Evolutionary conservation across 768 basidiomycete genomes (phyloP).

Genomic region (Serendipita sp.): DNA sequence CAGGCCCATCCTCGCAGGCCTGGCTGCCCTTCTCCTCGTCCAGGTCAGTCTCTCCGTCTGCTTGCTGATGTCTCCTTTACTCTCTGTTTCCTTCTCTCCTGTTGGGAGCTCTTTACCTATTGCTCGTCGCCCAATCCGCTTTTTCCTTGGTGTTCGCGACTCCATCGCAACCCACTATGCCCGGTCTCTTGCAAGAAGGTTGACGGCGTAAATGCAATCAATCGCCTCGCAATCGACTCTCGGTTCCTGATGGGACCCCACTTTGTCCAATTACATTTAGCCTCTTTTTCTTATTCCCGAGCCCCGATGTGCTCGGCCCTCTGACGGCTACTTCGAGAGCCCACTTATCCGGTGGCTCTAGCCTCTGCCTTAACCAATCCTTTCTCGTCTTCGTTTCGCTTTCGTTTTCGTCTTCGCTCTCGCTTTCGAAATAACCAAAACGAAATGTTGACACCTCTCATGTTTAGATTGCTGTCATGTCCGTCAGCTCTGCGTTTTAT

Average conservation of each 20-base stretch:
- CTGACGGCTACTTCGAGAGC: not conserved
- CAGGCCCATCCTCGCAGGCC: slow-evolving; percentile 32
- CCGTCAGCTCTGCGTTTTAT: slow-evolving; percentile 61
- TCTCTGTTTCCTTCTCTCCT: not conserved
- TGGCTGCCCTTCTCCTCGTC: slow-evolving; percentile 43
- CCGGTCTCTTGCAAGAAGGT: not conserved
- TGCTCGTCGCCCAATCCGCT: not conserved
- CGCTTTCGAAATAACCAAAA: no score
- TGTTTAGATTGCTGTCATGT: slow-evolving; percentile 40
- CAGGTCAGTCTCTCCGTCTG: slow-evolving; percentile 28
- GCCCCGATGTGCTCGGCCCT: not conserved
- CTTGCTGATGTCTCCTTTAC: not conserved
- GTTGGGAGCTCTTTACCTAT: not conserved
- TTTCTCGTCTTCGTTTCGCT: not conserved
- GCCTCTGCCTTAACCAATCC: not conserved
- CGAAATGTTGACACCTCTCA: not conserved
- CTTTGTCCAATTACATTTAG: not conserved
- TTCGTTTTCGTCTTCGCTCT: not conserved
- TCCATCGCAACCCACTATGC: not conserved
- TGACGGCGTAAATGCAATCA: not conserved
- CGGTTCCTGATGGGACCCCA: not conserved
- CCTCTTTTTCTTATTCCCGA: not conserved
- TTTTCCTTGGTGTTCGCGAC: not conserved
- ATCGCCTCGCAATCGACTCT: not conserved
- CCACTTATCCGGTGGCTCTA: not conserved